Evolutionary conservation across 345 rosid genomes (phyloP), one percentile per base, ranked within the genome.

Genomic region (Xanthoceras sorbifolium): DNA sequence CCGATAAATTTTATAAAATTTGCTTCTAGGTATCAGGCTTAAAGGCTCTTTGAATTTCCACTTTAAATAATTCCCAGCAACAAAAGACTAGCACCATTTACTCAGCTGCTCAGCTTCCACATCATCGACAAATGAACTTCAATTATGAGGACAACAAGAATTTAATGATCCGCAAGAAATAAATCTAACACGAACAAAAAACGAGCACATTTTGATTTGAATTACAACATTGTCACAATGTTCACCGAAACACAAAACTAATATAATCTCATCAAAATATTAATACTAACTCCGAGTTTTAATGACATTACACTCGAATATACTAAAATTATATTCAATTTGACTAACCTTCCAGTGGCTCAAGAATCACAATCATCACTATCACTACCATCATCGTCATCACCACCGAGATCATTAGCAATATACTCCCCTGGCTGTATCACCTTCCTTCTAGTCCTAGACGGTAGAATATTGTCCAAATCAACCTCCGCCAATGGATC

Each of bases 401-500:
- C 66, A 60, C 69, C 72, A 26, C 29, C 82, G 29, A 20, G 68
- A 72, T 84, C 82, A 48, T 82, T 76, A 32, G 87, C 82, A 72
- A 90, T 87, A 79, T 72, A 83, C 55, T 87, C 79, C 64, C 96
- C 96, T 28, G 97, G 90, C 72, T 73, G 85, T 40, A 73, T 78
- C 36, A 77, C 81, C 50, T 83, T 78, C 76, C 90, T 79, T 76
- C 98, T 84, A 15, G 98, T 93, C 89, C 99, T 88, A 5, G 97
- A 90, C 0, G 98, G 94, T 1, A 96, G 86, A 68, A 96, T 96
- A 76, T 96, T 96, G 76, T 91, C 90, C 89, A 91, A 81, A 87
- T 96, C 99, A 64, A 96, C 97, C 89, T 96, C 99, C 9, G 98
- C 93, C 79, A 96, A 79, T 2, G 98, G 97, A 88, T 95, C 98